These are phyloP conservation scores for Ogataea hybrid DNA, from an alignment of 1,139 yeast species.

Conservation along the genomic window DNA sequence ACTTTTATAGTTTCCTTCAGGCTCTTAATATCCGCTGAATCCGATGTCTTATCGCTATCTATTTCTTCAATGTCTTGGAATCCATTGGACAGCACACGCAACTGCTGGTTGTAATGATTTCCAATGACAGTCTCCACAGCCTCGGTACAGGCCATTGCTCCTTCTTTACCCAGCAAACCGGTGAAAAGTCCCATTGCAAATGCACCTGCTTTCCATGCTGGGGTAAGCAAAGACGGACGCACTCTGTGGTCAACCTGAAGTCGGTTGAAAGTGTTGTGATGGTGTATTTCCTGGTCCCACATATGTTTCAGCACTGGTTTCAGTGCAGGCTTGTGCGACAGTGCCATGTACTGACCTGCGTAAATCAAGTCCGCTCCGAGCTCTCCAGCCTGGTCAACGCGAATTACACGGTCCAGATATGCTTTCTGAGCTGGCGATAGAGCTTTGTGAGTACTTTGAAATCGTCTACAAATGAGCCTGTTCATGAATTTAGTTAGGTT, in stretches of 20 bases:
- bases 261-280: conserved; percentile 78
- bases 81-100: conserved; percentile 67
- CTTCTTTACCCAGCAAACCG: conserved; percentile 85
- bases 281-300: conserved; percentile 98
- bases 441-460: conserved; percentile 23
- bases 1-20: conserved; percentile 64
- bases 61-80: conserved; percentile 31
- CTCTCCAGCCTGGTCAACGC: conserved; percentile 99
- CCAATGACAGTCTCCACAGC: conserved; percentile 99
- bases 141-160: conserved; percentile 99
- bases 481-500: conserved; percentile 4
- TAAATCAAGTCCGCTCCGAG: conserved; percentile 96
- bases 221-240: conserved; percentile 87
- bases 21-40: conserved; percentile 53
- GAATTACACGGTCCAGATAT: conserved; percentile 68
- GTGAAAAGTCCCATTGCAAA: conserved; percentile 83
- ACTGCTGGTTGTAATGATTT: conserved; percentile 88
- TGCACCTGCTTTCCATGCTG: conserved; percentile 93
- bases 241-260: conserved; percentile 77
- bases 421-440: conserved; percentile 57
- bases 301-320: conserved; percentile 79
- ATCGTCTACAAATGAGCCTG: conserved; percentile 15
- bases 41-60: conserved; percentile 28
- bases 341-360: conserved; percentile 82
- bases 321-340: conserved; percentile 67